Base-by-base conservation (phyloP, 306 rosid genomes). In the Carpinus viminea region DNA sequence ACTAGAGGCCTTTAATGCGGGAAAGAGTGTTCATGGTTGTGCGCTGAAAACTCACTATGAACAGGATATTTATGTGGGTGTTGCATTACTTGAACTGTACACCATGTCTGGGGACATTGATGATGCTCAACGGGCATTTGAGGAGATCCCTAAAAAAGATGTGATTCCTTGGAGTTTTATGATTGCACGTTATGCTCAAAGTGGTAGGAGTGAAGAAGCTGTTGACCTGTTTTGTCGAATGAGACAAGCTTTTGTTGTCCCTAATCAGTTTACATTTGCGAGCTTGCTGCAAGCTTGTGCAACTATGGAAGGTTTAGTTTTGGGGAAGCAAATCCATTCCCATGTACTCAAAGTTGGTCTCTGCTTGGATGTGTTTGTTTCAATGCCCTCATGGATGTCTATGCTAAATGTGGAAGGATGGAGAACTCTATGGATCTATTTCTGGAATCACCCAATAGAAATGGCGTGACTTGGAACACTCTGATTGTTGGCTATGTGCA, bases 91-190 rank as follows among this genome's bases (percentile, higher is more conserved):
- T 61, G 89, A 87, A 61, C 65, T 87, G 74, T 87, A 85, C 61
- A 85, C 87, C 6, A 80, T 57, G 68, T 85, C 59, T 56, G 87
- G 82, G 24, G 83, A 56, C 52, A 68, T 54, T 57, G 65, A 46
- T 10, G 86, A 80, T 72, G 87, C 89, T 72, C 21, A 38, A 74
- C 69, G 38, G 34, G 85, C 75, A 20, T 87, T 87, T 64, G 74
- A 77, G 64, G 82, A 80, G 74, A 83, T 83, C 76, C 91, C 89
- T 15, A 80, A 80, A 74, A 81, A 70, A 11, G 83, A 87, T 4
- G 89, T 83, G 74, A 74, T 87, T 73, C 85, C 91, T 64, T 85
- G 89, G 91, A 87, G 87, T 78, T 84, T 87, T 76, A 87, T 87
- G 91, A 78, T 87, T 69, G 82, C 91, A 2, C 72, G 91, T 48